Base-by-base conservation (phyloP, 208 protist species). In the Trypanosoma avium region DNA sequence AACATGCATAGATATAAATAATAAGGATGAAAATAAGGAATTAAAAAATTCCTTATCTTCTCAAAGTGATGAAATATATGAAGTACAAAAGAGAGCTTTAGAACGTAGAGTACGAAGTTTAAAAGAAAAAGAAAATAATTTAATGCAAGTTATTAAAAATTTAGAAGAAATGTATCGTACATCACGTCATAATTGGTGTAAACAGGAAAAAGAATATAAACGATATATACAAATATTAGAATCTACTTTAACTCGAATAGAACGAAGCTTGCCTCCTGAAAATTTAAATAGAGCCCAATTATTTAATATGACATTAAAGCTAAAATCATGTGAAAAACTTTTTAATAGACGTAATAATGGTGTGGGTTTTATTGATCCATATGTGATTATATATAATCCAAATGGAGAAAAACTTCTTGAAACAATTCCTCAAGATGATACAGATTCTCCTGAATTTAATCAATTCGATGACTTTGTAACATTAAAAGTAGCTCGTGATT, bases 381-480 rank as follows among this genome's bases (percentile, higher is more conserved):
- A 53, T 61, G 67, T 79, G 6, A 48, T 67, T 10, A 7, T 79
- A 5, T 65, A 57, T 19, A 57, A 54, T n/a, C 67, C 63, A 46
- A 65, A 22, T 49, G 73, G 73, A 1, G 60, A 64, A 53, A 57
- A 55, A 12, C 32, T 50, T 33, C 42, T 69, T 9, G 61, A 75
- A 33, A 79, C 73, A n/a, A 12, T 59, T 19, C 67, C 73, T 7
- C 48, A 61, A 22, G 52, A 61, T 19, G 59, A 72, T 53, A 79
- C 73, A 12, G 43, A 56, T 21, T 61, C 24, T n/a, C 73, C 73
- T 1, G n/a, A 33, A 35, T 75, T 76, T 56, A 50, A n/a, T 38
- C 26, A 40, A 22, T 24, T 9, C 17, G 73, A 72, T 0, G 57
- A 73, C 26, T 13, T 30, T 48, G 69, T 63, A 21, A 61, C 43